Conservation (phyloP, 176 grass and related monocot genomes). For the Zea mays region DNA sequence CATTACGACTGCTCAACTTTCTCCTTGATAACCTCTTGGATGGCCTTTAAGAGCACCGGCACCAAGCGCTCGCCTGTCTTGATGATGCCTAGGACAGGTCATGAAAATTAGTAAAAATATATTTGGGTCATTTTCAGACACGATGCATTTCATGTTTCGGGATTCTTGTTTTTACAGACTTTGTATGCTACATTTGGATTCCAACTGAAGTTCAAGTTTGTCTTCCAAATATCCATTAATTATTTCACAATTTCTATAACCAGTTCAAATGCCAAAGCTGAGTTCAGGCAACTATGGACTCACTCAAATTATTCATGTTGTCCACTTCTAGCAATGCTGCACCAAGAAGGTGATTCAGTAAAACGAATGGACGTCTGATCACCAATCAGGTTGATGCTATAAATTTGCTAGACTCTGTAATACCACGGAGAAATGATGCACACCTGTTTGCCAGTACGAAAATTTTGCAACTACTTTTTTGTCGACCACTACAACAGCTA, state of each 20-base stretch:
- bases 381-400: neutral
- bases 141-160: neutral
- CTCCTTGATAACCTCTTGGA: neutral
- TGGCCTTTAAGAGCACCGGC: neutral
- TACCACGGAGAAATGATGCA: neutral
- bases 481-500: slow-evolving; percentile 34
- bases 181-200: neutral
- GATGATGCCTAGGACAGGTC: neutral
- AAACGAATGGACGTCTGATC: neutral
- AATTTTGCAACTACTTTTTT: neutral
- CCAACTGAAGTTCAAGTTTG: neutral
- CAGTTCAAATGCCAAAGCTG: neutral
- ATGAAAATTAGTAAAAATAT: neutral
- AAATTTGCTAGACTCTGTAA: neutral
- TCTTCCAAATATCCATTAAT: neutral
- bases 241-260: neutral
- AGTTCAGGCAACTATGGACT: too few species aligned
- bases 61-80: neutral
- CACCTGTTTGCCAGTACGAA: neutral
- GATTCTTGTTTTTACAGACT: neutral
- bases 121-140: neutral
- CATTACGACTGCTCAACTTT: neutral
- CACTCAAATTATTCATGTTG: neutral
- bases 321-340: too few species aligned
- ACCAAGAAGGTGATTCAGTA: neutral